Evolutionary conservation across 495 filamentous ascomycete genomes (phyloP), one percentile per base, ranked within the genome.

Genomic region (Melanomma pulvis-pyrius): DNA sequence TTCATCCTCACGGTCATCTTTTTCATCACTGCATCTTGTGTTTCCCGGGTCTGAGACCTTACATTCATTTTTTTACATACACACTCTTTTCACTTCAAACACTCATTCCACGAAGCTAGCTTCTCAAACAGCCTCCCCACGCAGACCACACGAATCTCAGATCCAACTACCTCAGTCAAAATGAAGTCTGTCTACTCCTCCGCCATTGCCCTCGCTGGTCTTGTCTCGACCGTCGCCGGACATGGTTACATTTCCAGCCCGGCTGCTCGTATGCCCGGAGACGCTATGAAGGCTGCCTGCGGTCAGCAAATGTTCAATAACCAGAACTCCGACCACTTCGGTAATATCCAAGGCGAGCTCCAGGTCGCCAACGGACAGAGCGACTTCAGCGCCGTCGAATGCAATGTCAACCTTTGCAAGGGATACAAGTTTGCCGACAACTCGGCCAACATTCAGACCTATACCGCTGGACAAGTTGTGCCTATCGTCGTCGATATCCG

Each of bases 391-490:
- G 75, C 79, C 44, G 77, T 76, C 11, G 78, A 77, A 47, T 91
- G 89, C 78, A 82, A 89, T 74, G 76, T 88, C 51, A 90, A 80
- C 78, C 81, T 88, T 15, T 91, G 89, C 87, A 88, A 86, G 71
- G 89, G 89, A 53, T 84, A 84, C 76, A 85, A 90, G 75, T 90
- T 85, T 74, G 86, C 70, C 63, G 89, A 91, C 81, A 89, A 90
- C 82, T 82, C 71, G 48, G 87, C 76, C 67, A 86, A 88, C 69
- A 82, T 90, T 41, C 81, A 88, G 70, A 77, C 73, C 19, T 90
- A 87, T 78, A 81, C 75, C 9, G 74, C 84, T 3, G 88, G 88
- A 39, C 76, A 91, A 72, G 80, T 75, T 6, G 78, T 92, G 64
- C 76, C 81, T 71, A 80, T 90, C 60, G 78, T 80, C 24, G 82